Evolutionary conservation across 768 basidiomycete species (phyloP).

Genomic region (Gloeostereum incarnatum): DNA sequence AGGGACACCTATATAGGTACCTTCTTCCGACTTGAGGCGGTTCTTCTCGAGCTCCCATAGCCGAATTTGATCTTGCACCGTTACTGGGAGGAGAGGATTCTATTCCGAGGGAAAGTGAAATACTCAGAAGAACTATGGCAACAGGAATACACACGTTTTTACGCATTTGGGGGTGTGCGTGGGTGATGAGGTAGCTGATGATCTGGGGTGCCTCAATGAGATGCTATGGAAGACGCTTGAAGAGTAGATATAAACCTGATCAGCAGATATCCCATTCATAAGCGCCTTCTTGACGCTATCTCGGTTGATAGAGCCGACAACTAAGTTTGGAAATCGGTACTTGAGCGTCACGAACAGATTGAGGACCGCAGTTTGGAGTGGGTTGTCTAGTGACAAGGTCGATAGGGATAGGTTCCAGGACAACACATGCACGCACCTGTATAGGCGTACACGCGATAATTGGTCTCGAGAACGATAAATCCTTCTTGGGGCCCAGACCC

Average conservation of each 20-base stretch:
- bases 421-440: conserved; percentile 50
- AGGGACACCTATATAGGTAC: conserved; percentile 28
- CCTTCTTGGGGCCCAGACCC: conserved; percentile 63
- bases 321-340: conserved; percentile 93
- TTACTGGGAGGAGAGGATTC: conserved; percentile 92
- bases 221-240: conserved; percentile 11
- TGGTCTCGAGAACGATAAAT: conserved; percentile 95
- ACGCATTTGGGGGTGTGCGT: conserved; percentile 98
- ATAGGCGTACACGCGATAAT: conserved; percentile 97
- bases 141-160: conserved; percentile 55
- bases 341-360: conserved; percentile 90
- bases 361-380: conserved; percentile 90
- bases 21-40: conserved; percentile 81
- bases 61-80: conserved; percentile 96
- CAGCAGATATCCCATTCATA: conserved; percentile 90
- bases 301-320: conserved; percentile 91
- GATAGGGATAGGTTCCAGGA: conserved; percentile 12
- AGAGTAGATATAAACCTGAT: conserved; percentile 55
- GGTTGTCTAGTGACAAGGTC: conserved; percentile 58
- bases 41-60: conserved; percentile 97
- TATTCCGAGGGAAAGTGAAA: conserved; percentile 18
- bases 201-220: conserved; percentile 44
- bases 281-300: conserved; percentile 94
- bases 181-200: conserved; percentile 87
- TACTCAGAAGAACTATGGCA: background rate